phyloP scores from a whole-genome alignment of 495 filamentous ascomycete genomes.

The Podospora pseudoanserina region DNA sequence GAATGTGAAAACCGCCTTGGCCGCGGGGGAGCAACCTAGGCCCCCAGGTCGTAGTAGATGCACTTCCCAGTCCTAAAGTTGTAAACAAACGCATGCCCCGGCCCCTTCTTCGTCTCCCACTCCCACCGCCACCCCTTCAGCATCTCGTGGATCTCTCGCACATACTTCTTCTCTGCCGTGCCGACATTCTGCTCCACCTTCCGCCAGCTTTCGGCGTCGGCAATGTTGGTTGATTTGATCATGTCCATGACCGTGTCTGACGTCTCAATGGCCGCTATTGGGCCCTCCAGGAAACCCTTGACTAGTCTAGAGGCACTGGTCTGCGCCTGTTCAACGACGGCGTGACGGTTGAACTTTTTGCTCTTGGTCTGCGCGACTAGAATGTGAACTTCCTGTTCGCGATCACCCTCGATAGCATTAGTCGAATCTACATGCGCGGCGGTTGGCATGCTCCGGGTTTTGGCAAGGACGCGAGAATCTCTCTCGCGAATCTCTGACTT shows the following conservation, averaged over 20 bases:
- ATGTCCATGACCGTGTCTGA: conserved; percentile 80
- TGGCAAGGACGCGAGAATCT: conserved; percentile 40
- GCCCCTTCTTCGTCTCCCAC: conserved; percentile 51
- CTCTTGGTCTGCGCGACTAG: conserved; percentile 73
- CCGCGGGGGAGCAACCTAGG: conserved; percentile 34
- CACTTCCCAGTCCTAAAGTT: conserved; percentile 74
- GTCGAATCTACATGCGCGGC: conserved; percentile 20
- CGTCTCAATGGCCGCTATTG: conserved; percentile 84
- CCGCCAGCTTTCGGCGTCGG: conserved; percentile 84
- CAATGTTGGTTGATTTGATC: conserved; percentile 69
- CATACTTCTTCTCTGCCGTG: conserved; percentile 75
- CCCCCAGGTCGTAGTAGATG: conserved; percentile 69
- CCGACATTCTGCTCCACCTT: conserved; percentile 73
- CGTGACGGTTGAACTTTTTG: conserved; percentile 85
- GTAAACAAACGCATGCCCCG: conserved; percentile 70
- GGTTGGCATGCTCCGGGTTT: conserved; percentile 18
- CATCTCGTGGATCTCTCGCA: conserved; percentile 81
- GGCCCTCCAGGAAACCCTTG: conserved; percentile 64
- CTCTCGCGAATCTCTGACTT: conserved; percentile 74
- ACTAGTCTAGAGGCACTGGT: conserved; percentile 58
- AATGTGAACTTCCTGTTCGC: conserved; percentile 73
- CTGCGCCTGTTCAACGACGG: conserved; percentile 79
- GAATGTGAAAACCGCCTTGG: conserved; percentile 16
- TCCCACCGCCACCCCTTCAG: conserved; percentile 57
- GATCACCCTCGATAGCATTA: conserved; percentile 36